A percentile compares a stretch with the other conserved stretches of the same genome.
These are phyloP conservation scores for Graphilbum fragrans DNA, from an alignment of 2,329 filamentous ascomycete species.

Conservation along the genomic window DNA sequence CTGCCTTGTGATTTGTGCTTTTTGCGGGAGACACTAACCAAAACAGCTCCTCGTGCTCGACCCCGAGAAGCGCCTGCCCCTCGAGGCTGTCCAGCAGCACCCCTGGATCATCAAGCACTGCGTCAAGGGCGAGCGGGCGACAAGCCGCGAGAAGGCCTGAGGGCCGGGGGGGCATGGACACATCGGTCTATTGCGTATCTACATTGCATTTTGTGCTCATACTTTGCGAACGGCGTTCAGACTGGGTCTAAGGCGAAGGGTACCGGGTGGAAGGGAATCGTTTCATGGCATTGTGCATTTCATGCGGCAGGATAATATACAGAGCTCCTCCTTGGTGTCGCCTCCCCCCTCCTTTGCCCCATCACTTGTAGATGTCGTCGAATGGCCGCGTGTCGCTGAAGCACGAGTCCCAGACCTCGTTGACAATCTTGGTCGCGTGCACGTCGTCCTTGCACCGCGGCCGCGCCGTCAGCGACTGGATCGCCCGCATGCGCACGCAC, in stretches of 20 bases:
- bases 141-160: conserved; percentile 35
- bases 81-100: conserved; percentile 80
- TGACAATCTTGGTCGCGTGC: conserved; percentile 78
- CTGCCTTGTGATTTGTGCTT: not conserved
- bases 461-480: conserved; percentile 64
- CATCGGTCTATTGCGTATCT: not conserved
- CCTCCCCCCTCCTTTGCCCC: not conserved
- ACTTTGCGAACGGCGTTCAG: too few relatives aligned
- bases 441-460: conserved; percentile 74
- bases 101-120: conserved; percentile 98
- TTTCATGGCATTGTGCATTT: too few relatives aligned
- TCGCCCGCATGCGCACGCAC: conserved; percentile 74
- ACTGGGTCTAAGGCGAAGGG: too few relatives aligned
- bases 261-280: too few relatives aligned
- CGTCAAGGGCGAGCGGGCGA: conserved; percentile 45
- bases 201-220: conserved; percentile 4
- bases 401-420: conserved; percentile 98
- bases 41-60: conserved; percentile 73
- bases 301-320: too few relatives aligned
- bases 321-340: not conserved
- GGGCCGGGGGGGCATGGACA: not conserved
- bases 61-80: conserved; percentile 81
- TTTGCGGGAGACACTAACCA: too few relatives aligned
- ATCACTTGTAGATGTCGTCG: conserved; percentile 81
- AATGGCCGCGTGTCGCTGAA: conserved; percentile 91